Base-by-base conservation (phyloP, 768 basidiomycete species). In the Termitomyces sp. region DNA sequence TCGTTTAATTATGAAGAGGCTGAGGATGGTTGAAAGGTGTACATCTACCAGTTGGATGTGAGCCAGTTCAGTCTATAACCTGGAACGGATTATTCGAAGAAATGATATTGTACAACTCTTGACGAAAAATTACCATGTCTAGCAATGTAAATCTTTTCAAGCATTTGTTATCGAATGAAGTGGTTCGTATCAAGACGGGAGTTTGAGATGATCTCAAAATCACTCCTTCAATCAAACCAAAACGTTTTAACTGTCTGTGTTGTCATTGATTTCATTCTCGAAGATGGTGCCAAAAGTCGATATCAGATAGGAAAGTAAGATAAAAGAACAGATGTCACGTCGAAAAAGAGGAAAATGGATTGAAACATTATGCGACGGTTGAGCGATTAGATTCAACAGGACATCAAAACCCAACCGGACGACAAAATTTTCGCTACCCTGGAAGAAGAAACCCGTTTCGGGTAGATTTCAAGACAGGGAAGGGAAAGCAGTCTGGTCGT, bases 401-500 rank as follows among this genome's bases (percentile, higher is more conserved):
- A 64, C 59, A 57, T 56, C 54, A 57, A 61, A 54, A 25, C 55
- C 53, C 60, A 57, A 63, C 60, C 53, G 50, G 50, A 63, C 29
- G 51, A 67, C 61, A 63, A 56, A 40, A 52, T 68, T 63, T 65
- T 60, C 52, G 36, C 37, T 63, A 60, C 63, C 59, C 31, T 48
- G 48, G 25, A 42, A 53, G 51, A 34, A 38, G 37, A 34, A 25
- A 56, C 32, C 38, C 2, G 31, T 48, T 46, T 34, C 29, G 46
- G 36, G 49, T 29, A 56, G 56, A 43, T 60, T 53, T 79, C 71
- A 84, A 69, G 90, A 82, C 66, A 97, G 83, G 66, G 94, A 92
- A 49, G 94, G 94, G 87, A 97, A 97, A 62, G 92, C 94, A 32
- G 77, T 78, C 75, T 92, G 81, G 74, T 97, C 94, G 69, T 87